phyloP scores from a whole-genome alignment of 495 filamentous ascomycete genomes.

The Aspergillus bridgeri region DNA sequence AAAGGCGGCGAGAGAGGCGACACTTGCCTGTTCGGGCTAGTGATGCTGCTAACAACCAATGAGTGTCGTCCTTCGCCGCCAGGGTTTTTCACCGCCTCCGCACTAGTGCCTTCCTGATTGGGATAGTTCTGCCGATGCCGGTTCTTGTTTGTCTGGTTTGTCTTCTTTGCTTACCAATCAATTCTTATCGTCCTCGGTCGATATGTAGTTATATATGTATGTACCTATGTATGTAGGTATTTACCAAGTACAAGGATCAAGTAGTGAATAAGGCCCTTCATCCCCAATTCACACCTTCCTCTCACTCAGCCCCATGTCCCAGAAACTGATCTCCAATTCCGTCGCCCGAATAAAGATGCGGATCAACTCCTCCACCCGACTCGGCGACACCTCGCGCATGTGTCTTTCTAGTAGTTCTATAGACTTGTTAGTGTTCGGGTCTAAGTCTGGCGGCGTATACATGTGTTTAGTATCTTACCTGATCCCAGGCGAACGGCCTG shows the following conservation, averaged over 20 bases:
- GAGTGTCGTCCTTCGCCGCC: not conserved
- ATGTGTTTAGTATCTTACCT: constrained; percentile 44
- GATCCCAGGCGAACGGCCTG: constrained; percentile 64
- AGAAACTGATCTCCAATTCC: constrained; percentile 87
- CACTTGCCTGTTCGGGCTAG: constrained; percentile 12
- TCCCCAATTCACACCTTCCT: constrained; percentile 21
- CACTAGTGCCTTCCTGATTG: not conserved
- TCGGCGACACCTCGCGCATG: constrained; percentile 63
- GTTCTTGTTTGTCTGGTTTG: constrained; percentile 2
- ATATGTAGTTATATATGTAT: no score
- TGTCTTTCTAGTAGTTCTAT: constrained; percentile 69
- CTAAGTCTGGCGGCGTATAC: constrained; percentile 18
- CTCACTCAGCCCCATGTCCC: constrained; percentile 68
- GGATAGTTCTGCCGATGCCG: not conserved
- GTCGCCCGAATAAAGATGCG: constrained; percentile 82
- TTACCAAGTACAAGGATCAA: no score
- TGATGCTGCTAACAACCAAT: not conserved
- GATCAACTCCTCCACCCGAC: constrained; percentile 75
- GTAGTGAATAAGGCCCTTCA: no score
- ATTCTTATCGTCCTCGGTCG: no score
- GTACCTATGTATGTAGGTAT: no score
- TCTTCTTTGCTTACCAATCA: not conserved
- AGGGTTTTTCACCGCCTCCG: not conserved
- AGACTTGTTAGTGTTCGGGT: not conserved
- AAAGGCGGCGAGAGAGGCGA: constrained; percentile 16